Evolutionary conservation across 2,329 filamentous ascomycete genomes (phyloP).

Genomic region (Botrytis medusae): DNA sequence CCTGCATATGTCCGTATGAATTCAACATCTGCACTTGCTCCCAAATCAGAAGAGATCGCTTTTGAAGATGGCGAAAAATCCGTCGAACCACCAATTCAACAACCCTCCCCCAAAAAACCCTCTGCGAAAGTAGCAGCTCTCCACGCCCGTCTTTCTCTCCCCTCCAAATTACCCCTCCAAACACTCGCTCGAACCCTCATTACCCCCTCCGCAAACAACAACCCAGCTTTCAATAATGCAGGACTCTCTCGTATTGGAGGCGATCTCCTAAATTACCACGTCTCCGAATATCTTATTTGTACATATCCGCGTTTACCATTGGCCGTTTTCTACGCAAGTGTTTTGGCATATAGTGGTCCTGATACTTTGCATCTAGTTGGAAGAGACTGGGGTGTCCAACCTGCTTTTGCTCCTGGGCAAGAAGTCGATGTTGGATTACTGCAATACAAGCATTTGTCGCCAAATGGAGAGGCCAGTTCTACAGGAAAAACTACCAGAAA

Average conservation of each 20-base stretch:
- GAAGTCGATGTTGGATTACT: conserved; percentile 91
- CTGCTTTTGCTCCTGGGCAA: conserved; percentile 78
- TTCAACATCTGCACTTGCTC: conserved; percentile 24
- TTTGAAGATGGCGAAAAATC: conserved; percentile 32
- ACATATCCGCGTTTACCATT: conserved; percentile 90
- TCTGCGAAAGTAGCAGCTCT: conserved; percentile 92
- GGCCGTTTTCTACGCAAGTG: conserved; percentile 79
- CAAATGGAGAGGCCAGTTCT: conserved; percentile 43
- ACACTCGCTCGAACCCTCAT: conserved; percentile 84
- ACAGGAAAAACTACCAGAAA: conserved; percentile 54
- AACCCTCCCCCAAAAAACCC: conserved; percentile 29
- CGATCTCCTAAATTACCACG: conserved; percentile 84
- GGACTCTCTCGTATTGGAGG: conserved; percentile 78
- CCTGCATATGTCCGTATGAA: conserved; percentile 40
- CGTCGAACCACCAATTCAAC: not conserved
- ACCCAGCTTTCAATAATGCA: conserved; percentile 83
- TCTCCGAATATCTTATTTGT: conserved; percentile 82
- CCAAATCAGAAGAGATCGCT: conserved; percentile 28
- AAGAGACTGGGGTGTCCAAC: conserved; percentile 87
- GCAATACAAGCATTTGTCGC: conserved; percentile 63
- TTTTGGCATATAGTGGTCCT: conserved; percentile 79
- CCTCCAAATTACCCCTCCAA: conserved; percentile 77
- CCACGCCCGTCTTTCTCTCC: conserved; percentile 82
- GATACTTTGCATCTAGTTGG: conserved; percentile 72
- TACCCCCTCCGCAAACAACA: conserved; percentile 78